A percentile compares a stretch with the other conserved stretches of the same genome.
These are phyloP conservation scores for Podospora appendiculata DNA, from an alignment of 495 filamentous ascomycete species.

Conservation along the genomic window DNA sequence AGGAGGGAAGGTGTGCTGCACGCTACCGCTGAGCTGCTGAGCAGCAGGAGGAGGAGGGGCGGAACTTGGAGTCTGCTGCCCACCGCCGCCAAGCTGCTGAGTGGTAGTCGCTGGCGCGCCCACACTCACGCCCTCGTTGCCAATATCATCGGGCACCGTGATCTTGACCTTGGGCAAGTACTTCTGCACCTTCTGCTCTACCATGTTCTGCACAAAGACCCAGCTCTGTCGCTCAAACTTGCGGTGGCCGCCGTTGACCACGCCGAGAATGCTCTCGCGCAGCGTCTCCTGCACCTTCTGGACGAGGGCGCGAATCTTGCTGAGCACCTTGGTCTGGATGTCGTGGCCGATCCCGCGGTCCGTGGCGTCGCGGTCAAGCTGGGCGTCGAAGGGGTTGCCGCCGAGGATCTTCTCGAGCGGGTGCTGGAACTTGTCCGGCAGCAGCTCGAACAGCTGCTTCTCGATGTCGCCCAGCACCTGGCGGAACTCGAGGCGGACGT, in stretches of 20 bases:
- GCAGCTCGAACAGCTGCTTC: constrained; percentile 26
- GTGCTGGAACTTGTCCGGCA: constrained; percentile 24
- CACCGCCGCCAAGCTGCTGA: constrained; percentile 15
- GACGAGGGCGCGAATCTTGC: constrained; percentile 25
- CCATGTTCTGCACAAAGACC: constrained; percentile 29
- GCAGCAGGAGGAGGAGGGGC: background rate
- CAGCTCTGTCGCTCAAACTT: constrained; percentile 29
- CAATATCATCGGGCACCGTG: constrained; percentile 27
- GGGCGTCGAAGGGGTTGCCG: constrained; percentile 26
- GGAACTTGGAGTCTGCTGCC: background rate
- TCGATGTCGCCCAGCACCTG: constrained; percentile 25
- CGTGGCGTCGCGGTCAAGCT: constrained; percentile 19
- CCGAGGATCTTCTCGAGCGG: constrained; percentile 29
- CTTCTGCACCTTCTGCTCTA: constrained; percentile 27
- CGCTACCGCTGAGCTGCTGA: background rate
- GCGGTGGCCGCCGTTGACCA: constrained; percentile 29
- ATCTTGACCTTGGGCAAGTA: constrained; percentile 30
- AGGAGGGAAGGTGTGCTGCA: no score
- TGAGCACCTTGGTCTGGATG: constrained; percentile 24
- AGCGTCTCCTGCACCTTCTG: constrained; percentile 26
- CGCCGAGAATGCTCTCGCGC: constrained; percentile 23
- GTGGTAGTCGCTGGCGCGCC: constrained; percentile 15
- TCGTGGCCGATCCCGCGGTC: constrained; percentile 24
- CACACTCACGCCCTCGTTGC: constrained; percentile 25
- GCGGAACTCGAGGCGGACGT: constrained; percentile 29